Evolutionary conservation across 2,329 filamentous ascomycete genomes (phyloP), one percentile per base, ranked within the genome.

Genomic region (Podosphaera aphanis): DNA sequence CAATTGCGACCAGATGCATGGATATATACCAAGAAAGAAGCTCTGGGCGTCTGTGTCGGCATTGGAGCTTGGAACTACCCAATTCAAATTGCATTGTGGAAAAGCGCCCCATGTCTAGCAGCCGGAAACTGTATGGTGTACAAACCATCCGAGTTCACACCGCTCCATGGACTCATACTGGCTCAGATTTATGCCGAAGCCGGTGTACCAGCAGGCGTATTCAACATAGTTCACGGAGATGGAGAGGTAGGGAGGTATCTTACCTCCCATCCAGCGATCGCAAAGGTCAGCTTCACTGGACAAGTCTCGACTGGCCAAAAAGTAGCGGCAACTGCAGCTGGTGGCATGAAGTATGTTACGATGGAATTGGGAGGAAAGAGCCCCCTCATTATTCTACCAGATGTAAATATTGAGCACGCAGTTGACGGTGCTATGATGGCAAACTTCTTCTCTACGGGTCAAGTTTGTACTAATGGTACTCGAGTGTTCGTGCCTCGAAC

Each of bases 21-120:
- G 72, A 74, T 90, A 33, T 84, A 86, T 61, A 86, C 81, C 10
- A 78, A 74, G 56, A 88, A 90, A 60, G 79, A 83, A 53, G 71
- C 84, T 4, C 65, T 92, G 16, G 84, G 84, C 21, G 83, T 90
- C 13, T 92, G 83, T 59, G 84, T 73, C 13, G 84, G 82, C 47
- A 92, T 92, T 52, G 84, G 83, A 46, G 84, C 84, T 13, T 92
- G 83, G 83, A 92, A 92, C 63, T 92, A 92, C 59, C 84, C 84
- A 11, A 81, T 92, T 51, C 83, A 92, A 61, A 92, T 92, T 52
- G 83, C 83, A 7, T 67, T 92, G 1, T 92, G 83, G 83, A 92
- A 92, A 62, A 85, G 81, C 1, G 83, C 80, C 0, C 81, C 84
- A 0, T 90, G 83, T 55, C 69, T 92, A 13, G 83, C 83, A 2